Base-by-base conservation (phyloP, 1,139 yeast species). In the Saccharomyces hybrid region DNA sequence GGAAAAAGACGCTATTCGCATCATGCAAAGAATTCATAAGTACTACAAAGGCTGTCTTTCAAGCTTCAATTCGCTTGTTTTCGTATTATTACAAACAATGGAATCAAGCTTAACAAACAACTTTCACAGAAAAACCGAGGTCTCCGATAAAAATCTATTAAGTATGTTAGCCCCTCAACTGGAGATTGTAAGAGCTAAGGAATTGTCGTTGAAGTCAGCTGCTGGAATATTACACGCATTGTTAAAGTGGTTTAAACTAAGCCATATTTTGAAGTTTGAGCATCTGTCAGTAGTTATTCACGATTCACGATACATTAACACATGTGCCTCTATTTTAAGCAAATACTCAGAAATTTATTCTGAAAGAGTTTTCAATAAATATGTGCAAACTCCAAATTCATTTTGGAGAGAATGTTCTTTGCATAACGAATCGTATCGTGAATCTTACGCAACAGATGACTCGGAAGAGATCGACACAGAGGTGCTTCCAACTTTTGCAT, bases 231-330 rank as follows among this genome's bases (percentile, higher is more conserved):
- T 89, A 1, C 62, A 73, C 5, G 62, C 80, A 20, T 66, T 93
- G 28, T 68, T 85, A 34, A 78, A 78, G 61, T 93, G 98, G 97
- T 85, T 89, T 67, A 87, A 86, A 64, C 70, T 78, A 11, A 85
- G 83, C 52, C 96, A 93, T 68, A 73, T 89, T 1, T 70, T 90
- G 60, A 91, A 91, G 67, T 83, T 79, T 65, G 95, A 90, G 66
- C 88, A 85, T 64, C 72, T 93, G 13, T 71, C 85, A 1, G 80
- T 89, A 0, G 67, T 93, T 27, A 67, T 93, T 42, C 87, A 86
- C 68, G 99, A 95, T 67, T 80, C 85, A 7, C 81, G 83, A 54
- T 83, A 76, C 61, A 78, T 84, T 56, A 72, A 76, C n/a, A 69
- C 76, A 4, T 52, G 74, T 71, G 42, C 73, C 63, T 59, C 73